Percentiles rank a stretch among this genome's conserved stretches.
These are phyloP conservation scores for Brassica nigra DNA, from an alignment of 345 rosid genomes.

Conservation along the genomic window DNA sequence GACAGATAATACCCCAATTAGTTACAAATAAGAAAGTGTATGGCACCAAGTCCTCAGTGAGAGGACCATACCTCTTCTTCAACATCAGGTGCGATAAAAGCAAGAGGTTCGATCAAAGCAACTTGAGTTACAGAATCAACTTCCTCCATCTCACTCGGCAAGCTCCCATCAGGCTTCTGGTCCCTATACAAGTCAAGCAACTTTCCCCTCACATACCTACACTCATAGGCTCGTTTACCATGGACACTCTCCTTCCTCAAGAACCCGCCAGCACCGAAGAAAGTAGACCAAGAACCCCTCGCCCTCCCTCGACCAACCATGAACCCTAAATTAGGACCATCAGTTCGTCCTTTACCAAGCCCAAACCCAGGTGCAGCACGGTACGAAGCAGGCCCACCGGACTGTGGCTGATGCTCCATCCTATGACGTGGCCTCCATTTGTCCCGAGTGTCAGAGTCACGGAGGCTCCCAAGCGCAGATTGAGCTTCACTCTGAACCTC, in stretches of 20 bases:
- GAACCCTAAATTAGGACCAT: slow-evolving; percentile 68
- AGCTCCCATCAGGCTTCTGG: slow-evolving; percentile 25
- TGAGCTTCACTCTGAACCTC: slow-evolving; percentile 61
- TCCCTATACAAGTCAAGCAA: slow-evolving; percentile 47
- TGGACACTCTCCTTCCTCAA: slow-evolving; percentile 22
- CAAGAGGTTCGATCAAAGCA: slow-evolving; percentile 55
- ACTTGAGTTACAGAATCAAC: slow-evolving; percentile 48
- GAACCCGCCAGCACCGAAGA: slow-evolving; percentile 30
- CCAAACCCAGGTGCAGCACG: slow-evolving; percentile 93
- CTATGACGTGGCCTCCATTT: slow-evolving; percentile 98
- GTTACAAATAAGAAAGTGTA: slow-evolving; percentile 27
- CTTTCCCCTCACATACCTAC: slow-evolving; percentile 75
- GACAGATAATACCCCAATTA: slow-evolving; percentile 7
- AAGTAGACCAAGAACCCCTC: slow-evolving; percentile 30
- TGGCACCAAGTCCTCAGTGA: background rate
- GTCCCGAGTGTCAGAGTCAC: slow-evolving; percentile 82
- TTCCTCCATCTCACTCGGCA: slow-evolving; percentile 63
- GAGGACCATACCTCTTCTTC: slow-evolving; percentile 65
- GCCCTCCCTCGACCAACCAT: slow-evolving; percentile 77
- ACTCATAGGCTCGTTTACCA: slow-evolving; percentile 32
- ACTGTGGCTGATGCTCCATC: slow-evolving; percentile 55
- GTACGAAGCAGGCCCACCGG: slow-evolving; percentile 55
- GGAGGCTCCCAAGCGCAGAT: slow-evolving; percentile 35
- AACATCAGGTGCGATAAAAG: slow-evolving; percentile 71
- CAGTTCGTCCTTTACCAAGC: slow-evolving; percentile 59